phyloP scores from a whole-genome alignment of 2,329 filamentous ascomycete genomes.

The Phaeophleospora eucalypticola region DNA sequence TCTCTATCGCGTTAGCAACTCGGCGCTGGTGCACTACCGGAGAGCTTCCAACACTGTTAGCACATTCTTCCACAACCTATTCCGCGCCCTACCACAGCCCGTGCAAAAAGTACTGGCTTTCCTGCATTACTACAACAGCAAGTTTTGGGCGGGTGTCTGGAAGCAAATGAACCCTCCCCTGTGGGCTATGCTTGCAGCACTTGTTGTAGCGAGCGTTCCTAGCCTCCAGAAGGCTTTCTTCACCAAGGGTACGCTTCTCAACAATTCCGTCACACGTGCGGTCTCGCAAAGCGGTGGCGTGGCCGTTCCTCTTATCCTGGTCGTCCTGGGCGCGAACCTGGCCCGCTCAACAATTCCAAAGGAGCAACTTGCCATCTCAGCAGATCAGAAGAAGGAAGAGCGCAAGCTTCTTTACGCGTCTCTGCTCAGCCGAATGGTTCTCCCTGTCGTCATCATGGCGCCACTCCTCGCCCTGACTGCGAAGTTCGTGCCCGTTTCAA shows the following conservation, averaged over 20 bases:
- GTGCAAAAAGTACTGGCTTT: conserved; percentile 50
- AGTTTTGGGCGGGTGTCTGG: conserved; percentile 67
- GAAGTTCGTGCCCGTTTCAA: conserved; percentile 88
- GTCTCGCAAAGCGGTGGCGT: conserved; percentile 82
- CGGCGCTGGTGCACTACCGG: conserved; percentile 20
- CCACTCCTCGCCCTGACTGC: conserved; percentile 81
- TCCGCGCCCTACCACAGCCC: conserved; percentile 49
- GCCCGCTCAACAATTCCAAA: conserved; percentile 82
- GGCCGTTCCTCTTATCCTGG: conserved; percentile 89
- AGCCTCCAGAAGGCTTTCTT: conserved; percentile 82
- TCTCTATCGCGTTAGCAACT: conserved; percentile 19
- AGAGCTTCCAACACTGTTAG: conserved; percentile 28
- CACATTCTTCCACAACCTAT: conserved; percentile 37
- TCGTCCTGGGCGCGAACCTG: conserved; percentile 91
- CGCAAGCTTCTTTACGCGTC: conserved; percentile 81
- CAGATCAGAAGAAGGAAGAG: conserved; percentile 65
- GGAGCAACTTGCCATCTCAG: conserved; percentile 58
- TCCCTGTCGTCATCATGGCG: conserved; percentile 89
- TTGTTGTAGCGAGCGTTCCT: conserved; percentile 85
- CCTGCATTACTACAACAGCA: conserved; percentile 40
- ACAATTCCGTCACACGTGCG: conserved; percentile 87
- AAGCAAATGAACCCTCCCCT: conserved; percentile 98
- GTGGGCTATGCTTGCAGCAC: conserved; percentile 92
- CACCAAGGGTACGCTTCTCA: conserved; percentile 78
- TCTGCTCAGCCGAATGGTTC: conserved; percentile 81